A percentile compares a stretch with the other conserved stretches of the same genome.
Conservation (phyloP, 208 protist species). For the Acanthamoeba culbertsoni region DNA sequence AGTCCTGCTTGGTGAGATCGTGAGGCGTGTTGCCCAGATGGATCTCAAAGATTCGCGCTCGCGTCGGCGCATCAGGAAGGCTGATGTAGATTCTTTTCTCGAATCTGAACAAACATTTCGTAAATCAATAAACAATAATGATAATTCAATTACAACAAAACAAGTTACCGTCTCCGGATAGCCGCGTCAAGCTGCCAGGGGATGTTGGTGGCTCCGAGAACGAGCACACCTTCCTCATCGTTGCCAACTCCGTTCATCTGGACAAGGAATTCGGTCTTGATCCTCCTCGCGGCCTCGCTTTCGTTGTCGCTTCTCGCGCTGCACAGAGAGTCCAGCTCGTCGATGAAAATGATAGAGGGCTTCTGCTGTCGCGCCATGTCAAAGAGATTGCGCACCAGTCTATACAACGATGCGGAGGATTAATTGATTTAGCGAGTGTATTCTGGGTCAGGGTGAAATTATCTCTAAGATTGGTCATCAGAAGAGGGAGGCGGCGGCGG, state of each 20-base stretch:
- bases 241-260: slow-evolving; percentile 90
- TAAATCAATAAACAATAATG: neutral
- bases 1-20: slow-evolving; percentile 88
- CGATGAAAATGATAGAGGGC: slow-evolving; percentile 99
- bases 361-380: slow-evolving; percentile 93
- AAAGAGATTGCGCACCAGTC: slow-evolving; percentile 95
- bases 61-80: slow-evolving; percentile 88
- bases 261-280: slow-evolving; percentile 99
- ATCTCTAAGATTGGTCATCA: neutral
- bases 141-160: neutral
- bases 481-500: neutral
- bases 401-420: neutral
- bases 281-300: slow-evolving; percentile 91
- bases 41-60: slow-evolving; percentile 92
- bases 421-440: no score
- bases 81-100: slow-evolving; percentile 92
- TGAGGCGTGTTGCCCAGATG: slow-evolving; percentile 94
- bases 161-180: slow-evolving; percentile 80
- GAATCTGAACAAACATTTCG: slow-evolving; percentile 70
- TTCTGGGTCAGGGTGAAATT: neutral
- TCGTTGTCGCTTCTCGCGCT: slow-evolving; percentile 89
- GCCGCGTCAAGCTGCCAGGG: slow-evolving; percentile 87
- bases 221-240: slow-evolving; percentile 79
- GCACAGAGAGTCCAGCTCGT: slow-evolving; percentile 99
- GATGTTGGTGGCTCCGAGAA: slow-evolving; percentile 88